Evolutionary conservation across 2,329 filamentous ascomycete genomes (phyloP).

Genomic region (Colletotrichum sp.): DNA sequence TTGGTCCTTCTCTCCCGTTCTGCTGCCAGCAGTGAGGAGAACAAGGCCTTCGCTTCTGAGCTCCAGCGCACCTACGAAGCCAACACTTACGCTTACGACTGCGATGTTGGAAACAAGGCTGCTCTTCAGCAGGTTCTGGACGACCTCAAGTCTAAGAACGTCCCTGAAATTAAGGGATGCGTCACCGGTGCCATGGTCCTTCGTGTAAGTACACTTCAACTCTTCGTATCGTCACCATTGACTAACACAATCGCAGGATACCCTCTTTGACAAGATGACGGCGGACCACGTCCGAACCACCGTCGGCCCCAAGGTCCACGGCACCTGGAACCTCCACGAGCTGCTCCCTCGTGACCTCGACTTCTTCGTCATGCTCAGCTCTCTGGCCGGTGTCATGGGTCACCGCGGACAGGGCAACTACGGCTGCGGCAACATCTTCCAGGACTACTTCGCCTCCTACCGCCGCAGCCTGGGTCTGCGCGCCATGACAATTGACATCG

Average conservation of each 20-base stretch:
- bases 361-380: conserved; percentile 40
- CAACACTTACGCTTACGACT: conserved; percentile 12
- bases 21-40: conserved; percentile 18
- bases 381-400: conserved; percentile 29
- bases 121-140: background rate
- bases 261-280: conserved; percentile 32
- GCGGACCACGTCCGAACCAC: conserved; percentile 27
- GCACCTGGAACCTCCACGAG: conserved; percentile 33
- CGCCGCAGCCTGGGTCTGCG: conserved; percentile 42
- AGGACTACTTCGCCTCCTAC: conserved; percentile 47
- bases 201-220: background rate
- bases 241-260: conserved; percentile 7
- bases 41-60: conserved; percentile 6
- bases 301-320: conserved; percentile 37
- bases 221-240: background rate
- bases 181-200: conserved; percentile 18
- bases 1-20: conserved; percentile 32
- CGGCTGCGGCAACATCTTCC: conserved; percentile 45
- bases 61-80: background rate
- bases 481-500: conserved; percentile 56
- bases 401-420: conserved; percentile 48
- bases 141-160: conserved; percentile 4
- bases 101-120: conserved; percentile 7
- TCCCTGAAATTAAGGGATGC: conserved; percentile 3
- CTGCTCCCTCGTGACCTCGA: conserved; percentile 35